Percentiles rank a stretch among this genome's conserved stretches.
Evolutionary conservation across 1,139 yeast species (phyloP).

Genomic region (Saccharomyces hybrid): DNA sequence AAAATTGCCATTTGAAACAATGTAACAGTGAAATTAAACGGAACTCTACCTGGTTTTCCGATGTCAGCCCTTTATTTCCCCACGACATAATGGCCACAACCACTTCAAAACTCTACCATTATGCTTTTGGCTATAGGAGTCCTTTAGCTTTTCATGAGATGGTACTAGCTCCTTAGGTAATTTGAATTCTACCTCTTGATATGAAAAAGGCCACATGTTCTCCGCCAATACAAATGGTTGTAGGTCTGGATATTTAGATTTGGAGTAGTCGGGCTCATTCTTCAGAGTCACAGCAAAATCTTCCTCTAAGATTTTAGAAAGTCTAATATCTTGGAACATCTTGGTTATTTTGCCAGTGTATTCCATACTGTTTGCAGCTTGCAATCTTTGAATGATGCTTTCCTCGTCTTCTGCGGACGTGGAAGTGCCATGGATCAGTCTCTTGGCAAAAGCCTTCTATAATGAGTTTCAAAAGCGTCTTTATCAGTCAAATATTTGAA

Average conservation of each 20-base stretch:
- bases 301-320: conserved; percentile 69
- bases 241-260: conserved; percentile 49
- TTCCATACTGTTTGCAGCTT: conserved; percentile 85
- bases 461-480: conserved; percentile 90
- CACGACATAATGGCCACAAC: conserved; percentile 94
- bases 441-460: conserved; percentile 83
- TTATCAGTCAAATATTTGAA: conserved; percentile 88
- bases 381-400: conserved; percentile 73
- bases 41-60: conserved; percentile 74
- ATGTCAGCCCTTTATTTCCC: conserved; percentile 85
- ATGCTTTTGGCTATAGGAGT: conserved; percentile 67
- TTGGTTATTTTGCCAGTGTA: conserved; percentile 90
- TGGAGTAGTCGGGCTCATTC: conserved; percentile 30
- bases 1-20: conserved; percentile 82
- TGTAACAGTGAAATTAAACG: conserved; percentile 73
- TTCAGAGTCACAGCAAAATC: conserved; percentile 51
- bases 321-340: conserved; percentile 92
- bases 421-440: conserved; percentile 79
- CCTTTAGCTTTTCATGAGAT: conserved; percentile 60
- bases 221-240: conserved; percentile 77
- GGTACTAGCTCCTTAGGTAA: conserved; percentile 57
- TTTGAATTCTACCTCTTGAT: conserved; percentile 41
- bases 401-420: conserved; percentile 83
- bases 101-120: conserved; percentile 85
- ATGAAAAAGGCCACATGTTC: conserved; percentile 78